Conservation (phyloP, 768 basidiomycete species). For the Paxillus ammoniavirescens region DNA sequence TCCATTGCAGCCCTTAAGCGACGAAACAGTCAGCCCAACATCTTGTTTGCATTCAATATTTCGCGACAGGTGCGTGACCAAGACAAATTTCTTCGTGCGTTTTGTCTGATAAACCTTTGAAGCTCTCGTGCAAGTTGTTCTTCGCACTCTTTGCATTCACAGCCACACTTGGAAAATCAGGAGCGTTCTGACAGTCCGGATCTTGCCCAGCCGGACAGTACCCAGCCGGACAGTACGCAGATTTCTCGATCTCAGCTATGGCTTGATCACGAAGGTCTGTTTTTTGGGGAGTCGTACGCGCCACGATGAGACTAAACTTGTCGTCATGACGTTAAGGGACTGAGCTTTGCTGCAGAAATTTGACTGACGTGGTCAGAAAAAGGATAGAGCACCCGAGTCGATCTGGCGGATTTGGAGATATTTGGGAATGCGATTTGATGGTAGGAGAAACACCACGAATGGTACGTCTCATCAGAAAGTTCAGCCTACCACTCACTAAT, state of each 20-base stretch:
- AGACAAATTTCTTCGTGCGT: not conserved
- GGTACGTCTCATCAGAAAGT: not conserved
- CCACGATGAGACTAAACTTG: not conserved
- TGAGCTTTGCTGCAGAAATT: not conserved
- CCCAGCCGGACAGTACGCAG: no score
- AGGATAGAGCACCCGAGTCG: not conserved
- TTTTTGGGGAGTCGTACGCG: not conserved
- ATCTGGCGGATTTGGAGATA: slow-evolving; percentile 18
- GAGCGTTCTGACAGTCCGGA: no score
- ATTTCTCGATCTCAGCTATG: no score
- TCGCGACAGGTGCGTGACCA: slow-evolving; percentile 7
- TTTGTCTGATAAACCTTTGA: not conserved
- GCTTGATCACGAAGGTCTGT: slow-evolving; percentile 12
- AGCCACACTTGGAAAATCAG: not conserved
- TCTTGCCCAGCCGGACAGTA: no score
- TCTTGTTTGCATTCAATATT: slow-evolving; percentile 5
- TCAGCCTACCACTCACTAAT: not conserved
- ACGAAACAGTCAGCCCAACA: not conserved
- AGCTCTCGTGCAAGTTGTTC: slow-evolving; percentile 14
- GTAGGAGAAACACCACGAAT: not conserved
- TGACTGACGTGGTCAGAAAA: slow-evolving; percentile 3
- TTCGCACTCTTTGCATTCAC: slow-evolving; percentile 7
- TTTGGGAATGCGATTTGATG: slow-evolving; percentile 23
- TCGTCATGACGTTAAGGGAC: slow-evolving; percentile 1
- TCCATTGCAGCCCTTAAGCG: not conserved